These are phyloP conservation scores for Microsporum canis DNA, from an alignment of 2,329 filamentous ascomycete species.

Conservation along the genomic window DNA sequence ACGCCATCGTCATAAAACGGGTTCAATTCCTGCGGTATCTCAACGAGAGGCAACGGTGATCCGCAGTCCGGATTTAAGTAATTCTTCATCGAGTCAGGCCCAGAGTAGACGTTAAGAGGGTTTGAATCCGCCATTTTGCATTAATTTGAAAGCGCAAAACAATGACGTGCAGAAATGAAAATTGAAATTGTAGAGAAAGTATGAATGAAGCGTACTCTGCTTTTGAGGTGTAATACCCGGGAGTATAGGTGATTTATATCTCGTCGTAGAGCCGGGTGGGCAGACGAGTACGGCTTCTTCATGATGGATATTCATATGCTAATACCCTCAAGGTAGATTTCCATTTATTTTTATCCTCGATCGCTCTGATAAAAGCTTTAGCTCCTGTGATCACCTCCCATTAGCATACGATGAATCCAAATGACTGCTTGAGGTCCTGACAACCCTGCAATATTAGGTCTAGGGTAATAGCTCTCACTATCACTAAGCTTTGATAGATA, in stretches of 20 bases:
- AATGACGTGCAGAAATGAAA: background rate
- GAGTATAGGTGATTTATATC: background rate
- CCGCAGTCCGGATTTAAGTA: constrained; percentile 50
- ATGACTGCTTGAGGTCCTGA: background rate
- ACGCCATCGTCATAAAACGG: constrained; percentile 48
- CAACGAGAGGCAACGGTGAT: constrained; percentile 50
- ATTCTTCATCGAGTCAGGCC: constrained; percentile 44
- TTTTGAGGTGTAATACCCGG: background rate
- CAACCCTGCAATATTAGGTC: background rate
- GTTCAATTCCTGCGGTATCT: constrained; percentile 48
- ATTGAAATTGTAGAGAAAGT: background rate
- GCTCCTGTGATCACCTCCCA: background rate
- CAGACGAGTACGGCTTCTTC: background rate
- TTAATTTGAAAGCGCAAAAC: background rate
- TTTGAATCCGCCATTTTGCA: constrained; percentile 14
- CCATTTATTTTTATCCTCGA: background rate
- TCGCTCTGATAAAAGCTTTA: background rate
- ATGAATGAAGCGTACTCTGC: background rate
- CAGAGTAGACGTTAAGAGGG: constrained; percentile 45
- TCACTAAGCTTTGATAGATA: background rate
- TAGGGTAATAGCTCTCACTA: background rate
- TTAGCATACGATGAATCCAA: background rate
- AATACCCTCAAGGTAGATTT: background rate
- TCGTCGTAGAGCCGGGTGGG: background rate
- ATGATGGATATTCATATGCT: background rate